Evolutionary conservation across 2,329 filamentous ascomycete species (phyloP), one percentile per base, ranked within the genome.

Genomic region (Epichloe uncinata): DNA sequence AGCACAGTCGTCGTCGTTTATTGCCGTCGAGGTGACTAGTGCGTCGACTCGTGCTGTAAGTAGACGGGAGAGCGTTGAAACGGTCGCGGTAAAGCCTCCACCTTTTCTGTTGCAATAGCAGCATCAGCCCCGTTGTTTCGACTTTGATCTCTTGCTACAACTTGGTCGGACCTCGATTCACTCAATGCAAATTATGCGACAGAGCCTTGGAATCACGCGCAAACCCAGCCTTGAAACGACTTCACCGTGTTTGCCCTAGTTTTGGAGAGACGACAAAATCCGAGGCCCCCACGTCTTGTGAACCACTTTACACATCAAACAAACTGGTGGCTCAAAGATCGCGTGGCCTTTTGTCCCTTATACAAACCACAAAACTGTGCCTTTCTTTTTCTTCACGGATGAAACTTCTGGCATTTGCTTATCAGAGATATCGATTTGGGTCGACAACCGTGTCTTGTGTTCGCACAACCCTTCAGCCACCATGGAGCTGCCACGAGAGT

Each of bases 401-500:
- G 33, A 34, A 36, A 42, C 20, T 12, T 13, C 33, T 18, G 20
- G 22, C 34, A 18, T 20, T 18, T 44, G 5, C 7, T 47, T 4
- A 30, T 38, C 20, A 20, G 34, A 15, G 20, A 35, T 26, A 9
- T 26, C 13, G 4, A 26, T n/a, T 40, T 35, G 34, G 20, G 5
- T 13, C 45, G 45, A 38, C 11, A 26, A 26, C 18, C 22, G 42
- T 34, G 26, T 6, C 45, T 45, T 15, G 43, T 20, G 15, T 2
- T 18, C 8, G 12, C 16, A 5, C n/a, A 37, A 41, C 7, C 12
- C 33, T 7, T 41, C 8, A 16, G 37, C 36, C 20, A 43, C 42
- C 55, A 77, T 78, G 73, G 68, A 71, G 42, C 64, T 69, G 54
- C 72, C 72, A 58, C 74, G 81, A 61, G 76, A 81, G 64, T 84